Conservation (phyloP, 176 grass and related monocot genomes). For the Oryza brachyantha region DNA sequence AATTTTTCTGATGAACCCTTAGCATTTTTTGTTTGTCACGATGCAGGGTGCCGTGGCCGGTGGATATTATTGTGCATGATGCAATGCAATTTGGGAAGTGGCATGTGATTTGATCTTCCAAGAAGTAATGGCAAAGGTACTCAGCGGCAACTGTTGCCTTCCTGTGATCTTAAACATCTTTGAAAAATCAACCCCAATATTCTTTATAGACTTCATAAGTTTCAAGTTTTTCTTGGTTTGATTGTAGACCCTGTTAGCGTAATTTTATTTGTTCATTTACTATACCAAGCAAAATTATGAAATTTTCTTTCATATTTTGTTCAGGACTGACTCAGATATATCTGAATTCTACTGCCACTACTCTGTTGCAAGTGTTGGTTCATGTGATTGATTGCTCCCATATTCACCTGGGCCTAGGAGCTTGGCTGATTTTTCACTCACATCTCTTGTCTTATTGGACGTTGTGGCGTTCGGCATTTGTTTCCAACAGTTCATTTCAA, state of each 20-base stretch:
- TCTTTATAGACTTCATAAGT: constrained; percentile 31
- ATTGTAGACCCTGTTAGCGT: constrained; percentile 35
- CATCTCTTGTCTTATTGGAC: background rate
- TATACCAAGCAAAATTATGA: too few relatives aligned
- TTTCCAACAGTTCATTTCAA: background rate
- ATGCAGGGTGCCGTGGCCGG: constrained; percentile 36
- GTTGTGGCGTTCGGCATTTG: background rate
- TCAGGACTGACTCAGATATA: too few relatives aligned
- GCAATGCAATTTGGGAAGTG: constrained; percentile 13
- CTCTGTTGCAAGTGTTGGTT: background rate
- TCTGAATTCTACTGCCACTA: too few relatives aligned
- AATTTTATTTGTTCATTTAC: too few relatives aligned
- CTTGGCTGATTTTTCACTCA: background rate
- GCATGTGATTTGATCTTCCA: constrained; percentile 18
- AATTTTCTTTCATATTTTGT: too few relatives aligned
- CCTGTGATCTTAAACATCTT: constrained; percentile 32
- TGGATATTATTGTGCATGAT: constrained; percentile 1
- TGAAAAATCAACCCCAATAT: constrained; percentile 24
- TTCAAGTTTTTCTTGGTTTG: constrained; percentile 47
- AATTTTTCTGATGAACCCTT: too few relatives aligned
- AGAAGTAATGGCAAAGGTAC: background rate
- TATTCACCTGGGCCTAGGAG: background rate
- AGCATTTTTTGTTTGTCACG: background rate
- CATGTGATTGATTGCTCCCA: background rate
- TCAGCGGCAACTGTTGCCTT: constrained; percentile 7